Evolutionary conservation across 352 stramenopile genomes (phyloP).

Genomic region (Saprolegnia diclina): DNA sequence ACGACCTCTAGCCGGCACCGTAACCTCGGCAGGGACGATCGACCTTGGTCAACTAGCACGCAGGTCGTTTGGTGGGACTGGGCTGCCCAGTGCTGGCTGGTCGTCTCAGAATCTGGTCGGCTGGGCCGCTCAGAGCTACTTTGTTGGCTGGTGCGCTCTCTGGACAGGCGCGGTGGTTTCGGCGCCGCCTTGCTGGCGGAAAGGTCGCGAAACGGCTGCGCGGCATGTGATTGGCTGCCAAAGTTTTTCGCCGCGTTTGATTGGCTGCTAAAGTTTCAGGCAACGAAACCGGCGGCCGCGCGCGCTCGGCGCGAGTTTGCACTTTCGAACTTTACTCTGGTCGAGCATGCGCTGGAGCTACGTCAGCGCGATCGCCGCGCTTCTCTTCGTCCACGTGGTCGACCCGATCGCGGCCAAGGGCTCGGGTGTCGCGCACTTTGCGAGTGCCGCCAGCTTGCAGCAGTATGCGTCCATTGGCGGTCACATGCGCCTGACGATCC

Average conservation of each 20-base stretch:
- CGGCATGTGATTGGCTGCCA: constrained; percentile 2
- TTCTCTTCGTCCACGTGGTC: neutral
- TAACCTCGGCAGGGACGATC: too few relatives aligned
- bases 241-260: neutral
- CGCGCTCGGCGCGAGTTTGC: neutral
- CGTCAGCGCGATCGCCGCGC: neutral
- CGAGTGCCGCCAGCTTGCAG: neutral
- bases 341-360: constrained; percentile 6
- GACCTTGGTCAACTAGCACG: too few relatives aligned
- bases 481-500: neutral
- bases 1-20: too few relatives aligned
- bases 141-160: neutral
- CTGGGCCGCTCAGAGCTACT: neutral
- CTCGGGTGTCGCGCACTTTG: too few relatives aligned
- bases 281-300: neutral
- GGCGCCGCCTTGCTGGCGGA: neutral
- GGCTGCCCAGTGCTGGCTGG: too few relatives aligned
- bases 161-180: neutral
- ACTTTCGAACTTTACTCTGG: neutral
- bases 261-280: neutral
- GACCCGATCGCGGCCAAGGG: too few relatives aligned
- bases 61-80: too few relatives aligned
- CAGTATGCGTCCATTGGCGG: neutral
- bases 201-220: neutral
- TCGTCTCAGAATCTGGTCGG: neutral